Evolutionary conservation across 176 grass and related monocot species (phyloP), one percentile per base, ranked within the genome.

Genomic region (Pharus latifolius): DNA sequence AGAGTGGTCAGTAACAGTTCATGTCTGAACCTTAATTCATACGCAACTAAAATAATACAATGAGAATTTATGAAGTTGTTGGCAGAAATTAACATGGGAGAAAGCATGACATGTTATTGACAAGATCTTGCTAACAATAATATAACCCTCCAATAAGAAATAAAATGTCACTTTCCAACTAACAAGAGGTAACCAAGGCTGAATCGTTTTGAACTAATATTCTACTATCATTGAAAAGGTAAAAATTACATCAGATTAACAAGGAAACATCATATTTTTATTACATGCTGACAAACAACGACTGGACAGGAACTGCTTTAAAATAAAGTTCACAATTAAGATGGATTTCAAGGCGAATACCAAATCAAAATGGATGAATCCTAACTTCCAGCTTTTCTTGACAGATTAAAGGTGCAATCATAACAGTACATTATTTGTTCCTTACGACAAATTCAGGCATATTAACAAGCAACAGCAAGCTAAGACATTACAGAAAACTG

Each of bases 401-500:
- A n/a, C n/a, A n/a, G n/a, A n/a, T n/a, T n/a, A n/a, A n/a, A n/a
- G n/a, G n/a, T n/a, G n/a, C n/a, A n/a, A n/a, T n/a, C n/a, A n/a
- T n/a, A n/a, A n/a, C n/a, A n/a, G n/a, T n/a, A n/a, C n/a, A n/a
- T n/a, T n/a, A 70, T 54, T 28, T 14, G 17, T 57, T 43, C 66
- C 41, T 37, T 19, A 79, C 30, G 10, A 45, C 48, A 48, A 68
- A 54, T 30, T 29, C 7, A 49, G 70, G 38, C 61, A 28, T 1
- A 23, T 25, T 60, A 74, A 22, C 22, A 38, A 35, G 25, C 9
- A 49, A 41, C 24, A 43, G 25, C 18, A 43, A 65, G 57, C 48
- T 48, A 76, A 66, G 76, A 69, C 60, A 72, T 91, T 99, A 99
- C 95, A 58, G 95, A 99, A 63, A 99, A 99, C 62, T 99, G 95